phyloP scores from a whole-genome alignment of 306 rosid species.

The Bauhinia variegata region DNA sequence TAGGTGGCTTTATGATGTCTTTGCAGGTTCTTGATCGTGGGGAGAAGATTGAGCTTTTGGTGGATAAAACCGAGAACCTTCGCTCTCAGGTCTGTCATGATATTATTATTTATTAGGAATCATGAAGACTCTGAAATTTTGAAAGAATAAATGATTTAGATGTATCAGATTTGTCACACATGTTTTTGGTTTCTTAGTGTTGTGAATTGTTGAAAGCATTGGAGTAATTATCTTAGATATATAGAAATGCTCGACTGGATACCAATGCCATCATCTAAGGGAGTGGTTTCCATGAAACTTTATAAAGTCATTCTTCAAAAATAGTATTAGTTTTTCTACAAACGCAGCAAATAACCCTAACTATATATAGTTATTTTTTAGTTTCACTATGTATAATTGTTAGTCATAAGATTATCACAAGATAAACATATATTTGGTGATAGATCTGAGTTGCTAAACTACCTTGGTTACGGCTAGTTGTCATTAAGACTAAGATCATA shows the following conservation, averaged over 20 bases:
- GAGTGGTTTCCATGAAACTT: slow-evolving; percentile 2
- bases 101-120: neutral
- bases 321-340: slow-evolving; percentile 4
- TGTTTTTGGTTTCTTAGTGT: neutral
- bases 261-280: neutral
- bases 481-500: neutral
- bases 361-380: neutral
- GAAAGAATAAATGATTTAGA: neutral
- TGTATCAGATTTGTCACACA: neutral
- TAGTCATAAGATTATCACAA: slow-evolving; percentile 3
- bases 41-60: slow-evolving; percentile 87
- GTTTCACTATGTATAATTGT: neutral
- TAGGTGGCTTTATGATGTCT: slow-evolving; percentile 26
- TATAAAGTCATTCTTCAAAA: neutral
- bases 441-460: neutral
- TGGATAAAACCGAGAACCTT: slow-evolving; percentile 90
- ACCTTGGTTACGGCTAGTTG: neutral
- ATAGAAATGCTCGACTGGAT: neutral
- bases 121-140: neutral
- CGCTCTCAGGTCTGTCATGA: slow-evolving; percentile 71
- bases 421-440: slow-evolving; percentile 9
- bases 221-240: slow-evolving; percentile 2
- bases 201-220: slow-evolving; percentile 3
- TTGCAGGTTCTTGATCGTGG: slow-evolving; percentile 93
- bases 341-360: slow-evolving; percentile 3